These are phyloP conservation scores for Canavalia gladiata DNA, from an alignment of 306 rosid species.

Conservation along the genomic window DNA sequence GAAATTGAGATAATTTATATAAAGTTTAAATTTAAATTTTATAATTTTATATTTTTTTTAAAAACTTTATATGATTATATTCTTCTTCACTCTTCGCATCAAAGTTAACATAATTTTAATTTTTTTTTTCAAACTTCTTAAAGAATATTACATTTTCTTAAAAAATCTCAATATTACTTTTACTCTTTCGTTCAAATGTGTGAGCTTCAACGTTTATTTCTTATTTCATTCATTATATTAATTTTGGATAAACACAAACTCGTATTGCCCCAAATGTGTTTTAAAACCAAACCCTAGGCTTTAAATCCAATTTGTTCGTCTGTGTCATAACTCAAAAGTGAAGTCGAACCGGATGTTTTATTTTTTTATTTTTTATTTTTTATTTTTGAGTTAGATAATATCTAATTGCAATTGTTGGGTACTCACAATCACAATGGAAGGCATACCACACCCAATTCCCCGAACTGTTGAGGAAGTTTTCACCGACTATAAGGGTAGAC, in stretches of 20 bases:
- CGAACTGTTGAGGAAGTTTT: slow-evolving; percentile 97
- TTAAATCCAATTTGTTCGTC: neutral
- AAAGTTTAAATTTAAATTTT: too few relatives aligned
- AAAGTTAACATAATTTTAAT: too few relatives aligned
- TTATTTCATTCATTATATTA: neutral
- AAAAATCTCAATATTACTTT: too few relatives aligned
- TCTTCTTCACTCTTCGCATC: too few relatives aligned
- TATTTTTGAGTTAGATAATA: neutral
- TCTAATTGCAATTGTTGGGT: neutral
- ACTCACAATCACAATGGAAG: slow-evolving; percentile 56
- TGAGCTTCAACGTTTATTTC: too few relatives aligned
- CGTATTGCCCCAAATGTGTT: neutral
- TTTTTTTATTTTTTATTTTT: too few relatives aligned
- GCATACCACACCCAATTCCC: slow-evolving; percentile 83
- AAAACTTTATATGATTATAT: too few relatives aligned
- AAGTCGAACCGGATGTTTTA: neutral
- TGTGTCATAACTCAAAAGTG: neutral
- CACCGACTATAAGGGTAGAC: slow-evolving; percentile 93
- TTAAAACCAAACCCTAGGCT: neutral
- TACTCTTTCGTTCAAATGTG: too few relatives aligned
- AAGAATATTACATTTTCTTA: too few relatives aligned
- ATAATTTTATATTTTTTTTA: too few relatives aligned
- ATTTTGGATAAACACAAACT: neutral
- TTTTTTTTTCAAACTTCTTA: too few relatives aligned
- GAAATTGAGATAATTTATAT: too few relatives aligned